Conservation (phyloP, 805 yeast genomes). For the Geotrichum ghanense region DNA sequence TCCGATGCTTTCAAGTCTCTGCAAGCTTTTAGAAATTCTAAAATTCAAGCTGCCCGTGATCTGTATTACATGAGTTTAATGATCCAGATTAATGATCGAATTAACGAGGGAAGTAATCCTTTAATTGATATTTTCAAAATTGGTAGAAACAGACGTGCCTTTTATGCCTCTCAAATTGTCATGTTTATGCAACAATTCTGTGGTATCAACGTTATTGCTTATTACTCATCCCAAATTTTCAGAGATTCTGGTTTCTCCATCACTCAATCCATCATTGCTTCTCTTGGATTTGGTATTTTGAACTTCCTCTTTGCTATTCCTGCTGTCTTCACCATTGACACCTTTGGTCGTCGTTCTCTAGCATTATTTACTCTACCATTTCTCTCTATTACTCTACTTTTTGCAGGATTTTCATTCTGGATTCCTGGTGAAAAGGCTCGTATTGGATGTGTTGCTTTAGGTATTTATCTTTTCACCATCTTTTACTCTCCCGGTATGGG, state of each 20-base stretch:
- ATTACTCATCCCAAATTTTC: slow-evolving; percentile 72
- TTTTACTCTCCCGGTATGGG: slow-evolving; percentile 82
- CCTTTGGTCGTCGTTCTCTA: slow-evolving; percentile 58
- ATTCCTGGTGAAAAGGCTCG: slow-evolving; percentile 40
- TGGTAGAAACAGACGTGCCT: slow-evolving; percentile 76
- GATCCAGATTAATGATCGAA: slow-evolving; percentile 29
- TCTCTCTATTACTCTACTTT: slow-evolving; percentile 42
- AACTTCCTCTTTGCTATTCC: slow-evolving; percentile 76
- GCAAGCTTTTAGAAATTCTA: slow-evolving; percentile 32
- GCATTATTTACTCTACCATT: slow-evolving; percentile 49
- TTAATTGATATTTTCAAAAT: slow-evolving; percentile 40
- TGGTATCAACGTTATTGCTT: slow-evolving; percentile 81
- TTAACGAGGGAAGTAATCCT: slow-evolving; percentile 27
- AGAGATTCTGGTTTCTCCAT: slow-evolving; percentile 52
- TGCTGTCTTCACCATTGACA: slow-evolving; percentile 69
- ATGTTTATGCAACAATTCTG: slow-evolving; percentile 90
- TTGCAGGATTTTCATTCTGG: slow-evolving; percentile 53
- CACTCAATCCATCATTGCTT: slow-evolving; percentile 57
- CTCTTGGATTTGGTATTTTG: slow-evolving; percentile 78
- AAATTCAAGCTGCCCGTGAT: slow-evolving; percentile 53
- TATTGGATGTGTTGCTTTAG: slow-evolving; percentile 56
- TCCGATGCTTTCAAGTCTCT: slow-evolving; percentile 41
- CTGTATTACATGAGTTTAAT: slow-evolving; percentile 46
- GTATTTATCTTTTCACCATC: slow-evolving; percentile 61
- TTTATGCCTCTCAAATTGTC: slow-evolving; percentile 66